These are phyloP conservation scores for Brachypodium distachyon DNA, from an alignment of 202 grass and related monocot species.

Conservation along the genomic window DNA sequence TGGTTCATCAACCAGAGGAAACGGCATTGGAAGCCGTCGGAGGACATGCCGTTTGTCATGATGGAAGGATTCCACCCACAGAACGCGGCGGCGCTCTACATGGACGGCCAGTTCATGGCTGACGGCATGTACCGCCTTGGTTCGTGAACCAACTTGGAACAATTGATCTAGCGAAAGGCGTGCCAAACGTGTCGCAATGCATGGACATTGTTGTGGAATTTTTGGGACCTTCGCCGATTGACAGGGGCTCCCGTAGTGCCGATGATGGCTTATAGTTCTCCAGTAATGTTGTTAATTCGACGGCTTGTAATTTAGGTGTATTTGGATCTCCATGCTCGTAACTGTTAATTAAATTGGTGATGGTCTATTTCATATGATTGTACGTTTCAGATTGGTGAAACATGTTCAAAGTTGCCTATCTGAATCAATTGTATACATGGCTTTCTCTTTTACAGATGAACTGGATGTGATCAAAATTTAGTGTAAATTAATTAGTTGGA, in stretches of 20 bases:
- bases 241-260: constrained; percentile 17
- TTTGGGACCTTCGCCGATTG: constrained; percentile 5
- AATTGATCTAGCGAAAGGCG: neutral
- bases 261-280: constrained; percentile 42
- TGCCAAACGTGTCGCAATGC: constrained; percentile 8
- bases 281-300: constrained; percentile 28
- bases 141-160: constrained; percentile 17
- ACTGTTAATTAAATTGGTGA: constrained; percentile 15
- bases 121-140: constrained; percentile 54
- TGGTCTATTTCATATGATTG: constrained; percentile 18
- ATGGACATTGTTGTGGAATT: constrained; percentile 38
- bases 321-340: neutral
- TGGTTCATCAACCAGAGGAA: constrained; percentile 99
- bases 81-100: constrained; percentile 48
- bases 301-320: constrained; percentile 30
- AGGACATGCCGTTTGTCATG: constrained; percentile 71
- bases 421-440: neutral
- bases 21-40: constrained; percentile 89
- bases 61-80: constrained; percentile 69
- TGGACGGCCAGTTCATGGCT: constrained; percentile 78
- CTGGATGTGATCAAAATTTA: neutral
- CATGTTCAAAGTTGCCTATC: constrained; percentile 5
- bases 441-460: neutral
- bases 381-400: constrained; percentile 20
- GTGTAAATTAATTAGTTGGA: neutral